phyloP scores from a whole-genome alignment of 164 flowering plant genomes.

The Vitis amurensis region DNA sequence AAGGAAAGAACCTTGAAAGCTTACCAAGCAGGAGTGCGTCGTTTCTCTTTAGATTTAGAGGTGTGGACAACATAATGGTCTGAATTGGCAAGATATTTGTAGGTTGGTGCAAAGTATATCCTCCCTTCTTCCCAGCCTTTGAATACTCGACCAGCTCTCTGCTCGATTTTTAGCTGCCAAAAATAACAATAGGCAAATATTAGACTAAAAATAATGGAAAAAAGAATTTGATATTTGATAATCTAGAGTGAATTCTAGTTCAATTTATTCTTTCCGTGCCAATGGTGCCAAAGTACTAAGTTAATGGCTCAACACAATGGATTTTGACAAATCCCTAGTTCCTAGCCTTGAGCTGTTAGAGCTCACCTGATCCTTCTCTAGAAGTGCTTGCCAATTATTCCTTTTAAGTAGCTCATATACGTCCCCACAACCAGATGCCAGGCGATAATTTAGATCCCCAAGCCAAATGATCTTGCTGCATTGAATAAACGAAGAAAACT shows the following conservation, averaged over 20 bases:
- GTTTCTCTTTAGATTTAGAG: conserved; percentile 51
- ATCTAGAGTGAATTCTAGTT: no score
- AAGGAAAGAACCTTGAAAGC: neutral
- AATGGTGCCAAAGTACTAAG: no score
- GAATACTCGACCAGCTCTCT: conserved; percentile 72
- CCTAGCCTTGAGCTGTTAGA: no score
- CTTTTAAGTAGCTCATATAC: conserved; percentile 48
- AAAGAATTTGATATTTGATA: neutral
- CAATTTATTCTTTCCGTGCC: no score
- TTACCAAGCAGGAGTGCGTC: conserved; percentile 87
- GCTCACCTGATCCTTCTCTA: conserved; percentile 80
- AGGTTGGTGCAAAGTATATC: conserved; percentile 83
- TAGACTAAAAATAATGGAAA: neutral
- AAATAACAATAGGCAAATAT: neutral
- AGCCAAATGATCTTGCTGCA: conserved; percentile 81
- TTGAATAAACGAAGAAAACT: neutral
- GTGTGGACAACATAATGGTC: conserved; percentile 60
- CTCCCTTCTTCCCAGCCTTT: conserved; percentile 89
- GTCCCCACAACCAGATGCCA: conserved; percentile 41
- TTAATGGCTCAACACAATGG: no score
- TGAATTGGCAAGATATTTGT: conserved; percentile 72
- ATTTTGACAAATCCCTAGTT: no score
- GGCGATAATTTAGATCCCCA: conserved; percentile 88
- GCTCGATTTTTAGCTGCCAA: conserved; percentile 70
- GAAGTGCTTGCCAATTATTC: conserved; percentile 74